phyloP scores from a whole-genome alignment of 2,329 filamentous ascomycete species.

The Polytolypa hystricis region DNA sequence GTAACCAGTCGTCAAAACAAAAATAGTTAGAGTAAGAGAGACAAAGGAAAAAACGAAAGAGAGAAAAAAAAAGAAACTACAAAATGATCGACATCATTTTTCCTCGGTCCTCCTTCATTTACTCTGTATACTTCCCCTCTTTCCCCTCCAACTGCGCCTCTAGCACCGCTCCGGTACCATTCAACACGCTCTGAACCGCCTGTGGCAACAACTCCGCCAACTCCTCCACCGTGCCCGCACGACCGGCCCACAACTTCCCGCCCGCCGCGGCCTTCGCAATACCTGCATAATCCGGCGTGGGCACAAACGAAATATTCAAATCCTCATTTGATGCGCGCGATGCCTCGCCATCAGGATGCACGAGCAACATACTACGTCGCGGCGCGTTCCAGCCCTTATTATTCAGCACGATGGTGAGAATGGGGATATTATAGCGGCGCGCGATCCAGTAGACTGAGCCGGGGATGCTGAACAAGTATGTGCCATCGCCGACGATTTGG shows the following conservation, averaged over 20 bases:
- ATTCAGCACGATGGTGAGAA: conserved; percentile 57
- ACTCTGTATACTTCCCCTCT: conserved; percentile 44
- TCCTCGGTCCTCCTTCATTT: too few relatives aligned
- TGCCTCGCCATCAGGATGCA: conserved; percentile 54
- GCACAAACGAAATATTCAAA: conserved; percentile 55
- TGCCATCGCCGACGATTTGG: conserved; percentile 57
- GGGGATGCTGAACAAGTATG: conserved; percentile 55
- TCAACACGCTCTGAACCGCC: conserved; percentile 48
- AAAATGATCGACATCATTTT: too few relatives aligned
- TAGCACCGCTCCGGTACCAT: conserved; percentile 49
- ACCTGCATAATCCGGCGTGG: conserved; percentile 55
- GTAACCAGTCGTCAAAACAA: too few relatives aligned
- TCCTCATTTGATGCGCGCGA: conserved; percentile 52
- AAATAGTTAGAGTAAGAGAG: too few relatives aligned
- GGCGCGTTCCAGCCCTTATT: conserved; percentile 64
- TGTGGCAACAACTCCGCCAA: conserved; percentile 43
- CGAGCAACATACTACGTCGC: conserved; percentile 48
- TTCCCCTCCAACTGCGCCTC: conserved; percentile 50
- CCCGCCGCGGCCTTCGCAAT: conserved; percentile 57
- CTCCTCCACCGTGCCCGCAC: conserved; percentile 46
- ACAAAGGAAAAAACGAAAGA: too few relatives aligned
- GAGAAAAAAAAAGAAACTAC: too few relatives aligned
- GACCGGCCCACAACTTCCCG: conserved; percentile 50
- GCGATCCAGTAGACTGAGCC: conserved; percentile 59
- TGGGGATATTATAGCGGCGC: conserved; percentile 53